Percentiles rank a stretch among this genome's conserved stretches.
phyloP scores from a whole-genome alignment of 2,329 filamentous ascomycete species.

The Fusarium staphyleae region DNA sequence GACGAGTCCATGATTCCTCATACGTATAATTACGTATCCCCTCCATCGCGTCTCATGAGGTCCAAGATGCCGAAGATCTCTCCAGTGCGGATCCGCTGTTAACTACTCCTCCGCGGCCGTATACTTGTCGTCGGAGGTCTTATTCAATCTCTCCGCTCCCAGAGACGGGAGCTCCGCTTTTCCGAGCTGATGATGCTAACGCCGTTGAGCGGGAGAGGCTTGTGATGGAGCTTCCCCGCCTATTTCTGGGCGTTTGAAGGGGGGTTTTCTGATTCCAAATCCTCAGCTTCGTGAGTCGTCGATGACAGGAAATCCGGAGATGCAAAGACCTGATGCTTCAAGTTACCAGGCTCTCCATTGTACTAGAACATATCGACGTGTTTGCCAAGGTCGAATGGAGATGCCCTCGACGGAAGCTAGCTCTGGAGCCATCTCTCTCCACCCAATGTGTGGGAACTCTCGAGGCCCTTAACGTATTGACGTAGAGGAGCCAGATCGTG shows the following conservation, averaged over 20 bases:
- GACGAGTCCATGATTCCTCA: not conserved
- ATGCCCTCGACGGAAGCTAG: too few relatives aligned
- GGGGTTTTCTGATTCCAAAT: constrained; percentile 1
- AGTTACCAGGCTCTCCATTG: not conserved
- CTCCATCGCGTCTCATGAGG: too few relatives aligned
- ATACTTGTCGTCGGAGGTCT: not conserved
- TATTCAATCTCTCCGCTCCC: constrained; percentile 2
- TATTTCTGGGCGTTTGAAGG: not conserved
- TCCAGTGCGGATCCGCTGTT: constrained; percentile 5
- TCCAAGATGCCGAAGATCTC: not conserved
- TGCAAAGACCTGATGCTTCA: not conserved
- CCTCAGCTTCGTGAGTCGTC: not conserved
- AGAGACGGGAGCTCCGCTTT: not conserved
- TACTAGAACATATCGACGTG: too few relatives aligned
- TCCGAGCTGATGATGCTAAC: not conserved
- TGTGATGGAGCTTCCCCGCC: not conserved
- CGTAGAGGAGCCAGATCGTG: not conserved
- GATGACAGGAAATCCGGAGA: not conserved
- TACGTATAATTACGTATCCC: not conserved
- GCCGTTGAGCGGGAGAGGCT: not conserved
- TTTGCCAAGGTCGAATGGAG: too few relatives aligned
- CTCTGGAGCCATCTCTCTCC: too few relatives aligned
- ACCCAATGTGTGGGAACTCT: too few relatives aligned
- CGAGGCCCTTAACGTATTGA: not conserved
- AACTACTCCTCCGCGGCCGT: not conserved